These are phyloP conservation scores for Cercospora sp. DNA, from an alignment of 2,329 filamentous ascomycete genomes.

Conservation along the genomic window DNA sequence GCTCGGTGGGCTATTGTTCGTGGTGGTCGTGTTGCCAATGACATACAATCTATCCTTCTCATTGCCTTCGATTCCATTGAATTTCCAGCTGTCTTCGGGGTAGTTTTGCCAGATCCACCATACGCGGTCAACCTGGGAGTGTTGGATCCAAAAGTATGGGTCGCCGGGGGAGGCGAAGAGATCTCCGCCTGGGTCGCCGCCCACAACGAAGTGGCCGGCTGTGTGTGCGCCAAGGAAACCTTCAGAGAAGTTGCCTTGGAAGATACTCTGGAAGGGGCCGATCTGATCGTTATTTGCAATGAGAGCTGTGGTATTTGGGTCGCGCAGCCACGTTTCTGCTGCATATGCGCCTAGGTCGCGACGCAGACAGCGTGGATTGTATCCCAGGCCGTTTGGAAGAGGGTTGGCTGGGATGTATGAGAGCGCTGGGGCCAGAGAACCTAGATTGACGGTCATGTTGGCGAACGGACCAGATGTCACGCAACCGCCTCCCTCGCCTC, in stretches of 20 bases:
- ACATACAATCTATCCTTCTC: conserved; percentile 19
- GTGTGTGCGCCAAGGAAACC: conserved; percentile 40
- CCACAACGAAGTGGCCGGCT: conserved; percentile 50
- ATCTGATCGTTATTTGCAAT: conserved; percentile 19
- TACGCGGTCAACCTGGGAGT: conserved; percentile 46
- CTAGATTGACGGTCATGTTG: conserved; percentile 31
- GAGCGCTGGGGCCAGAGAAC: conserved; percentile 21
- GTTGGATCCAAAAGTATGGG: conserved; percentile 53
- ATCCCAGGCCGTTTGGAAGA: conserved; percentile 27
- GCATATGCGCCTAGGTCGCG: conserved; percentile 17
- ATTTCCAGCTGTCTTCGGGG: conserved; percentile 34
- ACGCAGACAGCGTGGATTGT: conserved; percentile 27
- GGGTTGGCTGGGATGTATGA: conserved; percentile 27
- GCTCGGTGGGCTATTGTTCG: conserved; percentile 21
- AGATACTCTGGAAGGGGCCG: conserved; percentile 21
- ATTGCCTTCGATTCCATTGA: conserved; percentile 36
- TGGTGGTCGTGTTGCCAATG: conserved; percentile 21
- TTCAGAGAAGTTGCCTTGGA: conserved; percentile 20
- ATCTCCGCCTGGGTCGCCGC: conserved; percentile 45
- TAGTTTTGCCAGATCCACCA: conserved; percentile 56
- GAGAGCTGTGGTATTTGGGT: conserved; percentile 20
- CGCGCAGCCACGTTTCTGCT: conserved; percentile 16
- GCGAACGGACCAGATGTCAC: conserved; percentile 54
- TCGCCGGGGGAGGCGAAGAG: conserved; percentile 48
- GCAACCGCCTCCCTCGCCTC: conserved; percentile 59